phyloP scores from a whole-genome alignment of 768 basidiomycete species.

The Vishniacozyma victoriae region DNA sequence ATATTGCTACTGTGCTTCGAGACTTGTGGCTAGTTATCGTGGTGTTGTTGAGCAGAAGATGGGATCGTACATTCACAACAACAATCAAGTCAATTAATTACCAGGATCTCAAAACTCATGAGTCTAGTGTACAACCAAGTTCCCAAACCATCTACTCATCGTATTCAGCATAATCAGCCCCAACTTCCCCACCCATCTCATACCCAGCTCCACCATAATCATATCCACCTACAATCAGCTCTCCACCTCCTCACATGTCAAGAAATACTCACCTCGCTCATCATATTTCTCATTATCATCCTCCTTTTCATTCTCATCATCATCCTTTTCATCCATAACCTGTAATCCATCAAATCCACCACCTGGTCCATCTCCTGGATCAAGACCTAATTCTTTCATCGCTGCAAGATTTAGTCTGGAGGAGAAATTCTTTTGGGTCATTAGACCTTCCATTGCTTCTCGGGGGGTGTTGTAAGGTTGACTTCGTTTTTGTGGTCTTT shows the following conservation, averaged over 20 bases:
- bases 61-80: too few species aligned
- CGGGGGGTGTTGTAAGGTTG: slow-evolving; percentile 23
- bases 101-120: too few species aligned
- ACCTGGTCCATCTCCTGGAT: slow-evolving; percentile 2
- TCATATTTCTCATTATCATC: slow-evolving; percentile 6
- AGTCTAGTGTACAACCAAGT: too few species aligned
- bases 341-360: slow-evolving; percentile 9
- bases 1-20: too few species aligned
- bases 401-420: slow-evolving; percentile 31
- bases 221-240: too few species aligned
- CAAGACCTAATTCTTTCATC: slow-evolving; percentile 18
- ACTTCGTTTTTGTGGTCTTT: slow-evolving; percentile 4
- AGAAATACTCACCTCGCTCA: slow-evolving; percentile 8
- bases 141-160: background rate
- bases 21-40: too few species aligned
- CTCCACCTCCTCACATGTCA: too few species aligned
- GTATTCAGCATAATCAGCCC: background rate
- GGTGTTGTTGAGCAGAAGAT: too few species aligned
- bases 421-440: slow-evolving; percentile 34
- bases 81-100: too few species aligned
- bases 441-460: slow-evolving; percentile 28
- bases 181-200: slow-evolving; percentile 7
- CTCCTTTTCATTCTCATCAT: slow-evolving; percentile 8
- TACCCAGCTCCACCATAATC: too few species aligned
- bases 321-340: slow-evolving; percentile 19